Evolutionary conservation across 768 basidiomycete genomes (phyloP), one percentile per base, ranked within the genome.

Genomic region (Clavaria fumosa): DNA sequence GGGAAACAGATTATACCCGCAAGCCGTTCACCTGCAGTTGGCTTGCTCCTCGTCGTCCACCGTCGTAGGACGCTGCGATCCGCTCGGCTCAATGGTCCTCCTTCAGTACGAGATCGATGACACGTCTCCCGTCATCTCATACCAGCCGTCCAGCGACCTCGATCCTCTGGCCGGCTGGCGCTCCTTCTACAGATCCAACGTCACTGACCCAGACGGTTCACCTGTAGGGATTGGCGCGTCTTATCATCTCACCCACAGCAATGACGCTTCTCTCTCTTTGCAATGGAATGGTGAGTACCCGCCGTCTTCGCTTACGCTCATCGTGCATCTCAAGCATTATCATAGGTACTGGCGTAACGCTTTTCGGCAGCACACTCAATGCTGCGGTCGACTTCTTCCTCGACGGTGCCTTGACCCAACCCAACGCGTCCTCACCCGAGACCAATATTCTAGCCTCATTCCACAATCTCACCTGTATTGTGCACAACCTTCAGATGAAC

Each of bases 111-210:
- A 28, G 9, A 14, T 28, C 26, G 26, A 28, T 28, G 26, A 28
- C 14, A 9, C 26, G 9, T 28, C 26, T 28, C 26, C 26, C 37
- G 54, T 53, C 40, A 45, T 44, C 4, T 44, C 28, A 35, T 46
- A 35, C 41, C 42, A 43, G 24, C 22, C 18, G 31, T 31, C 30
- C n/a, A n/a, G n/a, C n/a, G n/a, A n/a, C n/a, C n/a, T n/a, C n/a
- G n/a, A n/a, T n/a, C n/a, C n/a, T 28, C 47, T 53, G 14, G 62
- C 60, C 19, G 79, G 79, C 49, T 86, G 83, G 83, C 73, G 72
- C 50, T 69, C 78, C 12, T 69, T 63, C 55, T 81, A 68, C 54
- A 54, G 59, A 2, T 34, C 30, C 28, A 67, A 72, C 9, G 74
- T 72, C 5, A 74, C 67, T 37, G 60, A 64, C 0, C 39, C 45